Conservation (phyloP, 139 green algal species). For the Asterochloris erici region DNA sequence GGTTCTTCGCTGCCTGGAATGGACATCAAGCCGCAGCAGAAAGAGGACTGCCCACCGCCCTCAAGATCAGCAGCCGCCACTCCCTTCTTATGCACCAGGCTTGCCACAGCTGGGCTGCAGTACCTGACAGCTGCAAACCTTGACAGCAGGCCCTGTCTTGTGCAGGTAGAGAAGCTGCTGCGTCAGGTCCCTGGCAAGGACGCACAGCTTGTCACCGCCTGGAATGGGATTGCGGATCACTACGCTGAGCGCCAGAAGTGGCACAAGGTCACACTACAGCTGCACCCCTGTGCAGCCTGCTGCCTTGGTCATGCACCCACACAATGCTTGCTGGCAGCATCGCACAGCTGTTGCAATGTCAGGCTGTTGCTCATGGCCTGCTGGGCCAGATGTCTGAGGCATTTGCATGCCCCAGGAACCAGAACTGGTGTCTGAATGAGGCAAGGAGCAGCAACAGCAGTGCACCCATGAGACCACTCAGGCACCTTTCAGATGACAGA, state of each 20-base stretch:
- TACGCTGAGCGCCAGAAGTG: slow-evolving; percentile 73
- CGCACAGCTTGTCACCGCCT: slow-evolving; percentile 45
- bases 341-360: background rate
- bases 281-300: background rate
- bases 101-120: background rate
- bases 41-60: no score
- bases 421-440: no score
- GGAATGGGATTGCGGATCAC: slow-evolving; percentile 80
- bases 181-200: slow-evolving; percentile 53
- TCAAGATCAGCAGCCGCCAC: no score
- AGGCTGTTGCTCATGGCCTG: no score
- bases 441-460: no score
- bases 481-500: no score
- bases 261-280: slow-evolving; percentile 50
- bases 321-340: background rate
- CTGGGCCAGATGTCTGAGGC: no score
- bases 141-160: background rate
- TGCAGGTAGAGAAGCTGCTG: slow-evolving; percentile 59
- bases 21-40: no score
- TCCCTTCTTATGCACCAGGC: no score
- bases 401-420: no score
- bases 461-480: no score
- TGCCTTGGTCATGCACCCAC: background rate
- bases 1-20: background rate
- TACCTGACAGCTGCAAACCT: background rate